Percentiles rank a stretch among this genome's conserved stretches.
These are phyloP conservation scores for Stagonosporopsis rhizophila DNA, from an alignment of 2,329 filamentous ascomycete species.

Conservation along the genomic window DNA sequence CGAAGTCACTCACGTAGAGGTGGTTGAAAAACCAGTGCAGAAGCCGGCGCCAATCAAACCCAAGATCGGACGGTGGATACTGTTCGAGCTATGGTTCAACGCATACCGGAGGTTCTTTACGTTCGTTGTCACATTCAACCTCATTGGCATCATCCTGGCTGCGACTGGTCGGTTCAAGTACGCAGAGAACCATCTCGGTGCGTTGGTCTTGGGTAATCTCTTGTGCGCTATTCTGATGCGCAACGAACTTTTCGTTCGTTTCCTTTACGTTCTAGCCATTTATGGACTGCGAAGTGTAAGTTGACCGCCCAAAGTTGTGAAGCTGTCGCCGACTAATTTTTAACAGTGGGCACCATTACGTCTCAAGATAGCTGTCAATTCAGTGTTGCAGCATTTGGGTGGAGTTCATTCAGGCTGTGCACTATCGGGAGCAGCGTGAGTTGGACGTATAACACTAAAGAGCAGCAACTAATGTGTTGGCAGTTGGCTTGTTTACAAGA, in stretches of 20 bases:
- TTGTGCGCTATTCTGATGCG: slow-evolving; percentile 42
- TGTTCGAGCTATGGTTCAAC: slow-evolving; percentile 46
- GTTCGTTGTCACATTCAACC: slow-evolving; percentile 40
- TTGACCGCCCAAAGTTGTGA: not conserved
- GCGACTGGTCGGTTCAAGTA: slow-evolving; percentile 39
- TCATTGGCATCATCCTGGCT: slow-evolving; percentile 40
- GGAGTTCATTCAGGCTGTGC: slow-evolving; percentile 48
- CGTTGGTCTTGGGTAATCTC: slow-evolving; percentile 44
- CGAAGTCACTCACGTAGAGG: slow-evolving; percentile 27
- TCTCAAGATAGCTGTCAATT: slow-evolving; percentile 42
- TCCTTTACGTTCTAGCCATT: slow-evolving; percentile 42
- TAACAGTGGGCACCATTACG: slow-evolving; percentile 42
- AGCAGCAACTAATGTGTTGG: slow-evolving; percentile 17
- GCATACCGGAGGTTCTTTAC: slow-evolving; percentile 47
- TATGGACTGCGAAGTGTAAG: slow-evolving; percentile 34
- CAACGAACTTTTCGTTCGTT: slow-evolving; percentile 44
- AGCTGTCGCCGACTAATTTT: slow-evolving; percentile 9
- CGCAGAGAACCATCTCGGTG: slow-evolving; percentile 43
- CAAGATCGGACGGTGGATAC: slow-evolving; percentile 40
- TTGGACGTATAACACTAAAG: not conserved
- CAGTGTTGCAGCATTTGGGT: slow-evolving; percentile 43
- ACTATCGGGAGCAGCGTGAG: slow-evolving; percentile 44
- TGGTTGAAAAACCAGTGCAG: slow-evolving; percentile 24
- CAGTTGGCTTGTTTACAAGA: slow-evolving; percentile 46
- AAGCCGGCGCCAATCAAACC: slow-evolving; percentile 29